A percentile compares a stretch with the other conserved stretches of the same genome.
phyloP scores from a whole-genome alignment of 2,329 filamentous ascomycete species.

The Magnaporthiopsis incrustans region DNA sequence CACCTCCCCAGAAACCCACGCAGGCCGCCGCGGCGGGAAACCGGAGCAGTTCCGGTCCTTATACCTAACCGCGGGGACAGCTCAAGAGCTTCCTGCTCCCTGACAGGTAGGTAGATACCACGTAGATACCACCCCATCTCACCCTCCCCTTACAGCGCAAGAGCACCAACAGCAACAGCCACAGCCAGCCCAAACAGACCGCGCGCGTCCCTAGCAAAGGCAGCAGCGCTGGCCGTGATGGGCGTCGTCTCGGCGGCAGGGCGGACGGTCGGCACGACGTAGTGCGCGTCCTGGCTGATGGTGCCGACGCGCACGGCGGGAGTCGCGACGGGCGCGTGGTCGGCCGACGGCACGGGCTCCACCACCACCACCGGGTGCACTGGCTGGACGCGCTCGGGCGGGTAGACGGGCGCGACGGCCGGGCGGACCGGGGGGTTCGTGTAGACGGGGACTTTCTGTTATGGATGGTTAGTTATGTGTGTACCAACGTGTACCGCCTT shows the following conservation, averaged over 20 bases:
- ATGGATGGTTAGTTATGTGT: too few species aligned
- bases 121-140: too few species aligned
- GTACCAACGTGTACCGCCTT: too few species aligned
- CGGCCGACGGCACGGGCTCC: too few species aligned
- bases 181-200: slow-evolving; percentile 8
- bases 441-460: slow-evolving; percentile 11
- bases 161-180: slow-evolving; percentile 8
- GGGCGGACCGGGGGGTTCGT: background rate
- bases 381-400: background rate
- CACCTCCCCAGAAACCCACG: too few species aligned
- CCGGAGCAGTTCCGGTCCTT: too few species aligned
- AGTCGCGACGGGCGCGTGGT: slow-evolving; percentile 3
- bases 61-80: too few species aligned
- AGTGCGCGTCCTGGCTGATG: slow-evolving; percentile 9
- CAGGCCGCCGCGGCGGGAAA: too few species aligned
- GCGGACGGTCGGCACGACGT: too few species aligned
- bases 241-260: slow-evolving; percentile 9
- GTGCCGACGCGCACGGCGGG: slow-evolving; percentile 10
- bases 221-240: slow-evolving; percentile 15
- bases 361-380: background rate
- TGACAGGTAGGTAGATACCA: too few species aligned
- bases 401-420: slow-evolving; percentile 4
- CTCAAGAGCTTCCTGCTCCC: too few species aligned
- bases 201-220: slow-evolving; percentile 13
- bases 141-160: slow-evolving; percentile 1